These are phyloP conservation scores for Termitomyces sp. DNA, from an alignment of 768 basidiomycete genomes.

Conservation along the genomic window DNA sequence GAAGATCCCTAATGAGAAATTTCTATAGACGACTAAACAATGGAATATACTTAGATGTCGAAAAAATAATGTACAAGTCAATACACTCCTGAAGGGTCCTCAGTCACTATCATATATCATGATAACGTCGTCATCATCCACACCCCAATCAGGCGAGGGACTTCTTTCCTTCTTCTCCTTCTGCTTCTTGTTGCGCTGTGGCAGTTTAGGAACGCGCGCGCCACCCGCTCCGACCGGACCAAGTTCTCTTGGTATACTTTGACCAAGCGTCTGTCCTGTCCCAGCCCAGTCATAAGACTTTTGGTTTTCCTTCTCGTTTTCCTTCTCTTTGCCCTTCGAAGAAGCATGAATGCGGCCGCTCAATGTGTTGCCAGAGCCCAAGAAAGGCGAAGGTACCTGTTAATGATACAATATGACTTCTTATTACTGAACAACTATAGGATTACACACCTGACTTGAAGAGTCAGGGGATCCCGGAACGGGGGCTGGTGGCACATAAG, in stretches of 20 bases:
- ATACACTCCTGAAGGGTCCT: not conserved
- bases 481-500: constrained; percentile 52
- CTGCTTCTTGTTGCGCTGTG: constrained; percentile 29
- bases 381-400: constrained; percentile 45
- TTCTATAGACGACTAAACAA: not conserved
- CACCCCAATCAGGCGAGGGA: constrained; percentile 77
- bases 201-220: constrained; percentile 39
- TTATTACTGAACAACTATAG: not conserved
- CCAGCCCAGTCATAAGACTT: constrained; percentile 36
- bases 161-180: constrained; percentile 44
- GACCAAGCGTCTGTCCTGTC: constrained; percentile 46
- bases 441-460: not conserved
- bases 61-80: constrained; percentile 13
- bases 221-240: constrained; percentile 52
- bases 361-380: constrained; percentile 64
- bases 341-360: constrained; percentile 40
- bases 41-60: not conserved
- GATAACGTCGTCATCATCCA: constrained; percentile 81
- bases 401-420: not conserved
- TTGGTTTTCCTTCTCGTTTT: constrained; percentile 43
- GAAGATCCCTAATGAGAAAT: not conserved
- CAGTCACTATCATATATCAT: constrained; percentile 76
- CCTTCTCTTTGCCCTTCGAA: constrained; percentile 49
- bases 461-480: constrained; percentile 23
- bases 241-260: constrained; percentile 28